Conservation (phyloP, 805 yeast species). For the Nakazawaea wickerhamii region DNA sequence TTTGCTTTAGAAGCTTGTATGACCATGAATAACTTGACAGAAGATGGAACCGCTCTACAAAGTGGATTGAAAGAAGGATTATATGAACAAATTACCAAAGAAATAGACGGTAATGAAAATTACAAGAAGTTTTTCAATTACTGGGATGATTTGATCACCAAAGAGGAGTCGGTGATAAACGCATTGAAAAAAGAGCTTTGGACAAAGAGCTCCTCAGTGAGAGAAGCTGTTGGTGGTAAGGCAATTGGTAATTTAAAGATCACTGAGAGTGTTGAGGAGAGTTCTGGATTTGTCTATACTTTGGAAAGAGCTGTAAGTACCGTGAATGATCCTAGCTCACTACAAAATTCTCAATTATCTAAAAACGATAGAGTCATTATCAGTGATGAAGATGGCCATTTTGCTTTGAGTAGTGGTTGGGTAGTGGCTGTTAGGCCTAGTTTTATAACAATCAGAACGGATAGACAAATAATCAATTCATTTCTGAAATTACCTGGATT, state of each 20-base stretch:
- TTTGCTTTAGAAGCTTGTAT: constrained; percentile 53
- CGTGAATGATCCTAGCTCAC: constrained; percentile 13
- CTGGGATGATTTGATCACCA: constrained; percentile 70
- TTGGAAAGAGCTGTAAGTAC: constrained; percentile 33
- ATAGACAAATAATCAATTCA: constrained; percentile 42
- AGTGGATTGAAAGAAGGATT: constrained; percentile 47
- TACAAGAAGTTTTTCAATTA: constrained; percentile 56
- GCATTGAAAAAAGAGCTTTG: constrained; percentile 60
- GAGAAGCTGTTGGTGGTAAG: constrained; percentile 59
- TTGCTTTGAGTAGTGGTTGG: constrained; percentile 62
- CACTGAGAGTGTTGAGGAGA: constrained; percentile 22
- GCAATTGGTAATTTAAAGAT: constrained; percentile 50
- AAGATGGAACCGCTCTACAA: constrained; percentile 48
- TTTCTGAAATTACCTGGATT: constrained; percentile 37
- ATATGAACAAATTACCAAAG: constrained; percentile 45
- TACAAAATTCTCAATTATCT: constrained; percentile 41
- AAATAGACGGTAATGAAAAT: constrained; percentile 32
- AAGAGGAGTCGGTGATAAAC: constrained; percentile 61
- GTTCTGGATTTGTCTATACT: constrained; percentile 36
- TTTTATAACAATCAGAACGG: constrained; percentile 43
- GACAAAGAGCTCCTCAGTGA: constrained; percentile 49
- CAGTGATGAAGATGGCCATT: constrained; percentile 78
- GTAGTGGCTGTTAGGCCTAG: constrained; percentile 40
- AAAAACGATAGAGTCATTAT: constrained; percentile 61
- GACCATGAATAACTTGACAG: constrained; percentile 55